Evolutionary conservation across 1,139 yeast genomes (phyloP).

Genomic region (Hyphopichia burtonii): DNA sequence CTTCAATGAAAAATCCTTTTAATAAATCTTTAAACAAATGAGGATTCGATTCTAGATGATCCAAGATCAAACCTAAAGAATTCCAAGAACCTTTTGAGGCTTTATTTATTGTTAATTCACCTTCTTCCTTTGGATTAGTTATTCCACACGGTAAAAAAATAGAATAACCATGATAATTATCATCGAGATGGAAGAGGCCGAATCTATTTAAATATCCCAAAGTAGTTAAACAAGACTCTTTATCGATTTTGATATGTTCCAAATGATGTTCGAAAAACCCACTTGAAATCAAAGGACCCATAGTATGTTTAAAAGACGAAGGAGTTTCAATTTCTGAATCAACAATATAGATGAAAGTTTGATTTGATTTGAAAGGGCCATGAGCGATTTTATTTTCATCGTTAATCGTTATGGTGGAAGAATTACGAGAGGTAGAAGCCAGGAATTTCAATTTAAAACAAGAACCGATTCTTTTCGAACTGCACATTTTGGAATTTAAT

Average conservation of each 20-base stretch:
- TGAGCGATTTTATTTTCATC: constrained; percentile 47
- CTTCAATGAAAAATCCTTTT: constrained; percentile 60
- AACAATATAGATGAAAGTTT: constrained; percentile 62
- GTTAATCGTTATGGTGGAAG: constrained; percentile 25
- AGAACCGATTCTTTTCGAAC: constrained; percentile 37
- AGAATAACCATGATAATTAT: constrained; percentile 65
- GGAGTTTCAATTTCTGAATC: constrained; percentile 52
- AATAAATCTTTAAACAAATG: constrained; percentile 52
- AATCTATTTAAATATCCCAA: constrained; percentile 31
- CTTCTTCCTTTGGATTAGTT: not conserved
- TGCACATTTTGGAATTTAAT: constrained; percentile 30
- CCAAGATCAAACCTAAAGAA: constrained; percentile 57
- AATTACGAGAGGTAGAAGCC: constrained; percentile 39
- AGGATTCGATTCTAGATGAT: constrained; percentile 55
- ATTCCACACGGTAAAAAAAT: constrained; percentile 72
- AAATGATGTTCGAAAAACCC: constrained; percentile 31
- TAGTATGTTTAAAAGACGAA: constrained; percentile 30
- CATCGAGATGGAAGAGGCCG: constrained; percentile 39
- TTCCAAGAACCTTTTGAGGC: constrained; percentile 56
- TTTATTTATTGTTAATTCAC: constrained; percentile 5
- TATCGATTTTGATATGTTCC: constrained; percentile 33
- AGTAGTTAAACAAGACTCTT: constrained; percentile 36
- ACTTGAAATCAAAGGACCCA: constrained; percentile 39
- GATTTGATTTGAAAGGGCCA: constrained; percentile 41
- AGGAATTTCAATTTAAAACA: constrained; percentile 47